These are phyloP conservation scores for Aurinia saxatilis DNA, from an alignment of 345 rosid species.

Conservation along the genomic window DNA sequence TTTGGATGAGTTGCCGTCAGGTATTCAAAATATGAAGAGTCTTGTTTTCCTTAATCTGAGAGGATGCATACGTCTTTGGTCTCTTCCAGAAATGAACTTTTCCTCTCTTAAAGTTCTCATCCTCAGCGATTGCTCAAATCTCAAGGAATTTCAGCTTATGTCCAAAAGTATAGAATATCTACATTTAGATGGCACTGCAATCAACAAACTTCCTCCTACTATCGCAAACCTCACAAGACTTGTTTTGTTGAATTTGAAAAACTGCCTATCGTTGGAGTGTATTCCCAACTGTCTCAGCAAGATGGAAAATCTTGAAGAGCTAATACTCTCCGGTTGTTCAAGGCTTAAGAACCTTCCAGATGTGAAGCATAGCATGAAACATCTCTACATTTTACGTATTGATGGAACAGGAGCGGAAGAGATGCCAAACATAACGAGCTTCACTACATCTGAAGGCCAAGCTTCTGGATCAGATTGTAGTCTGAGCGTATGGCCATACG, in stretches of 20 bases:
- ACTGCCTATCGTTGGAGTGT: not conserved
- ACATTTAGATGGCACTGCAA: constrained; percentile 13
- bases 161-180: constrained; percentile 4
- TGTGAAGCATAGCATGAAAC: not conserved
- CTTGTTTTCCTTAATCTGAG: constrained; percentile 10
- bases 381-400: not conserved
- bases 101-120: not conserved
- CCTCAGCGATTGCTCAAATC: constrained; percentile 11
- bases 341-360: not conserved
- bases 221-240: constrained; percentile 3
- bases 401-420: constrained; percentile 6
- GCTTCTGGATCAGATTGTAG: too few relatives aligned
- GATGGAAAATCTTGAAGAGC: constrained; percentile 9
- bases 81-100: not conserved
- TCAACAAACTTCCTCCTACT: constrained; percentile 11
- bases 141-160: constrained; percentile 8
- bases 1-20: not conserved
- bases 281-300: constrained; percentile 10
- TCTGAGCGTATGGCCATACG: too few relatives aligned
- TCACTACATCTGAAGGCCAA: too few relatives aligned
- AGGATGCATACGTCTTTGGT: constrained; percentile 5
- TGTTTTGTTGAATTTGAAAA: not conserved
- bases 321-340: constrained; percentile 12
- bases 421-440: too few relatives aligned
- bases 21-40: not conserved